A percentile compares a stretch with the other conserved stretches of the same genome.
These are phyloP conservation scores for Lichtheimia hyalospora DNA, from an alignment of 371 early-diverging fungal genomes.

Conservation along the genomic window DNA sequence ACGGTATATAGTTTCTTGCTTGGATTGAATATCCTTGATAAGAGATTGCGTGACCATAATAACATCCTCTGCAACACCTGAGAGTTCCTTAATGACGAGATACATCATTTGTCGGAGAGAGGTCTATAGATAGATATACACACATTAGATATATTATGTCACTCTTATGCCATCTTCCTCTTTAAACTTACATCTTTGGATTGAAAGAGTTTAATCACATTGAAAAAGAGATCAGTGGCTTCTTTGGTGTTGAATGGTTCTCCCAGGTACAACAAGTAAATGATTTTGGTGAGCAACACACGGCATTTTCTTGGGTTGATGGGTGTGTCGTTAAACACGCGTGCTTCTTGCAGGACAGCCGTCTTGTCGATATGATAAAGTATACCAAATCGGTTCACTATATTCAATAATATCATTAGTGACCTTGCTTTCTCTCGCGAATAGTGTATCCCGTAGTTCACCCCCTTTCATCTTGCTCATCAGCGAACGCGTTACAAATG, in stretches of 20 bases:
- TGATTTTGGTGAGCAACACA: constrained; percentile 87
- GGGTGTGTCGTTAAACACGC: constrained; percentile 95
- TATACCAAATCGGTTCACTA: constrained; percentile 29
- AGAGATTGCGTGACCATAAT: constrained; percentile 96
- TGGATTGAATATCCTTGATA: constrained; percentile 96
- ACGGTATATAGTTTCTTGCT: constrained; percentile 85
- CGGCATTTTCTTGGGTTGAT: constrained; percentile 94
- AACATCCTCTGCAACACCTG: constrained; percentile 91
- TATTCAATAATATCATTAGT: too few relatives aligned
- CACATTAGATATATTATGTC: background rate
- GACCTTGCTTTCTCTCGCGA: too few relatives aligned
- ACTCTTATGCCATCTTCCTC: background rate
- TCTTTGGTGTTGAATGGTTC: constrained; percentile 89
- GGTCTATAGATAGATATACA: constrained; percentile 53
- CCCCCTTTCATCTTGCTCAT: background rate
- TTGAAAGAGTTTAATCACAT: constrained; percentile 96
- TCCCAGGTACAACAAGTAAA: constrained; percentile 88
- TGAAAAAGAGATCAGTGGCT: constrained; percentile 97
- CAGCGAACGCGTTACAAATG: background rate
- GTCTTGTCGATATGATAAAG: constrained; percentile 86
- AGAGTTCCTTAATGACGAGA: constrained; percentile 94
- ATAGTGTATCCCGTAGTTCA: too few relatives aligned
- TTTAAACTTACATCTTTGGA: constrained; percentile 80
- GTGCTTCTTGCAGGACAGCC: constrained; percentile 93
- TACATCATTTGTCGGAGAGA: constrained; percentile 95